phyloP scores from a whole-genome alignment of 495 filamentous ascomycete species.

The Aspergillus sclerotioniger region DNA sequence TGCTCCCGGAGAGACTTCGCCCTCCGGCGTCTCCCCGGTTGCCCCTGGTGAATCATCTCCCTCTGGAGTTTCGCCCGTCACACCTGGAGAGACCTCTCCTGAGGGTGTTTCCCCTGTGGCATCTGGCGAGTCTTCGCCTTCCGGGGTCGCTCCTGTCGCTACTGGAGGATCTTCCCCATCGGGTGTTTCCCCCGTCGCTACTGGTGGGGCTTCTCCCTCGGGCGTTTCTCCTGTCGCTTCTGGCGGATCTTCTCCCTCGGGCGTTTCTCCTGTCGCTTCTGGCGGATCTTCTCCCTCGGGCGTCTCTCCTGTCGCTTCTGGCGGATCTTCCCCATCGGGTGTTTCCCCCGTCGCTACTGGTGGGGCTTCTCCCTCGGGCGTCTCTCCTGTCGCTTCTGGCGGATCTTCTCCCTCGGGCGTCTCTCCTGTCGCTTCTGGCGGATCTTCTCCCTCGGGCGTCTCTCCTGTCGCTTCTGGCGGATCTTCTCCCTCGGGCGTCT shows the following conservation, averaged over 20 bases:
- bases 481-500: slow-evolving; percentile 4
- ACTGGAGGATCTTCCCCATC: slow-evolving; percentile 2
- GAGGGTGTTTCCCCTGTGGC: not conserved
- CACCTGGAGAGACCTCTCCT: slow-evolving; percentile 3
- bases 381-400: not conserved
- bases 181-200: slow-evolving; percentile 2
- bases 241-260: not conserved
- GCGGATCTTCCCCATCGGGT: not conserved
- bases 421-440: no score
- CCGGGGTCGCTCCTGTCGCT: not conserved
- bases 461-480: slow-evolving; percentile 3
- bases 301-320: slow-evolving; percentile 4
- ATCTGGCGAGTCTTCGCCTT: slow-evolving; percentile 3
- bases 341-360: slow-evolving; percentile 3
- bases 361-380: slow-evolving; percentile 1
- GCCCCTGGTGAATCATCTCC: not conserved
- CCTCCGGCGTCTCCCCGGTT: slow-evolving; percentile 3
- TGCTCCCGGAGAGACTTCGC: slow-evolving; percentile 7
- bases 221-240: not conserved
- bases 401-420: slow-evolving; percentile 5
- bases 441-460: not conserved
- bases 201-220: slow-evolving; percentile 2
- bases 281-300: slow-evolving; percentile 5
- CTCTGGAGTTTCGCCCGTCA: slow-evolving; percentile 3
- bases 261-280: slow-evolving; percentile 7